These are phyloP conservation scores for Quercus suber DNA, from an alignment of 306 rosid genomes.

Conservation along the genomic window DNA sequence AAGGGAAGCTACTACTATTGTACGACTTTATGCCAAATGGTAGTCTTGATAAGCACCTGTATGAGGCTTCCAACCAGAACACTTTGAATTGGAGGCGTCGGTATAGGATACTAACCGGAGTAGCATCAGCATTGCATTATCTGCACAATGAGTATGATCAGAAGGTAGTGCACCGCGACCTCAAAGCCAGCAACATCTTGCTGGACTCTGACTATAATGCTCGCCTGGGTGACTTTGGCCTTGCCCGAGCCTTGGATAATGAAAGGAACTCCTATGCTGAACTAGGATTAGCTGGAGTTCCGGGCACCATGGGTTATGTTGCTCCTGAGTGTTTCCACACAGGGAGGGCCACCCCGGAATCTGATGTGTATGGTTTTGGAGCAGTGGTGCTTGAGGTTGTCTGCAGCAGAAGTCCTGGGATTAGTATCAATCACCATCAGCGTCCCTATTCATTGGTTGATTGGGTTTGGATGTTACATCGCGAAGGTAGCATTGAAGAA, in stretches of 20 bases:
- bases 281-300: conserved; percentile 32
- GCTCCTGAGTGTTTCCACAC: conserved; percentile 62
- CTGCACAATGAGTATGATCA: conserved; percentile 49
- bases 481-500: conserved; percentile 32
- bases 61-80: conserved; percentile 10
- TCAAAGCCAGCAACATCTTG: conserved; percentile 47
- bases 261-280: conserved; percentile 54
- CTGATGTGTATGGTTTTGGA: conserved; percentile 52
- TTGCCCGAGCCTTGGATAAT: conserved; percentile 49
- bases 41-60: conserved; percentile 43
- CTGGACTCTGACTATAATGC: conserved; percentile 45
- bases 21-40: conserved; percentile 57
- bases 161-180: conserved; percentile 48
- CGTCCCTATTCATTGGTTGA: conserved; percentile 31
- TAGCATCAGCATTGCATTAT: conserved; percentile 52
- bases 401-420: conserved; percentile 37
- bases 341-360: conserved; percentile 49
- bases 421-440: conserved; percentile 7
- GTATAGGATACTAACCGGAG: conserved; percentile 39
- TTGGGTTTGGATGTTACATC: conserved; percentile 56
- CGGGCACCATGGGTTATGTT: conserved; percentile 55
- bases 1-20: conserved; percentile 47
- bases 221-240: conserved; percentile 54
- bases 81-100: conserved; percentile 39
- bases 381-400: conserved; percentile 43